Evolutionary conservation across 768 basidiomycete genomes (phyloP).

Genomic region (Macrolepiota dolichaula): DNA sequence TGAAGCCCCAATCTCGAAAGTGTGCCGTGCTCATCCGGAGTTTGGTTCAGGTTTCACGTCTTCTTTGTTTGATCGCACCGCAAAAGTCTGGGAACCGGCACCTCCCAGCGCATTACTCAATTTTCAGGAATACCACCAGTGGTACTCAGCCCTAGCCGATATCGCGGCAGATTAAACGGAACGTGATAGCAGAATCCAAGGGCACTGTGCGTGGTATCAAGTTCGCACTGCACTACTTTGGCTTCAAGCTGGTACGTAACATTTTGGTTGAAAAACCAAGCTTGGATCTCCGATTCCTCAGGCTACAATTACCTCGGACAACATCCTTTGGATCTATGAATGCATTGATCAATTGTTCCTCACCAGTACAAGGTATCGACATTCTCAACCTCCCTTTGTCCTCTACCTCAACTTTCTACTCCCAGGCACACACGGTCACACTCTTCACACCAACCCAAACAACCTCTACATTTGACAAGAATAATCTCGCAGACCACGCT

Average conservation of each 20-base stretch:
- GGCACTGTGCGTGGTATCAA: constrained; percentile 85
- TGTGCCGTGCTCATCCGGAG: constrained; percentile 92
- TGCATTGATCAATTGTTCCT: constrained; percentile 76
- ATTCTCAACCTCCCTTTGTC: constrained; percentile 49
- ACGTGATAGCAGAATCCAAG: constrained; percentile 76
- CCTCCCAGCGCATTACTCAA: constrained; percentile 20
- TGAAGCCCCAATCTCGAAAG: constrained; percentile 80
- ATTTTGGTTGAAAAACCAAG: neutral
- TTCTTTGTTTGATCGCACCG: constrained; percentile 85
- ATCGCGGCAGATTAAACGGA: constrained; percentile 70
- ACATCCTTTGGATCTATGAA: constrained; percentile 84
- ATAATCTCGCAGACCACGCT: constrained; percentile 58
- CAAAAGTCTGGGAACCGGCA: constrained; percentile 88
- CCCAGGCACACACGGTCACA: constrained; percentile 50
- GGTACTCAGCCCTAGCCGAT: constrained; percentile 15
- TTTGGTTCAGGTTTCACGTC: constrained; percentile 87
- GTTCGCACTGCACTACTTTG: constrained; percentile 85
- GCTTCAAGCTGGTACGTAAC: constrained; percentile 74
- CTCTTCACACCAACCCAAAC: constrained; percentile 74
- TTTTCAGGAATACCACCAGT: neutral
- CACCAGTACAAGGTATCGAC: constrained; percentile 73
- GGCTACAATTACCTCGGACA: constrained; percentile 90
- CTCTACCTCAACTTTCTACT: constrained; percentile 28
- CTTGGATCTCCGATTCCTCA: constrained; percentile 25
- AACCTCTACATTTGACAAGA: constrained; percentile 47